phyloP scores from a whole-genome alignment of 2,329 filamentous ascomycete species.

The Fusarium nematophilum region DNA sequence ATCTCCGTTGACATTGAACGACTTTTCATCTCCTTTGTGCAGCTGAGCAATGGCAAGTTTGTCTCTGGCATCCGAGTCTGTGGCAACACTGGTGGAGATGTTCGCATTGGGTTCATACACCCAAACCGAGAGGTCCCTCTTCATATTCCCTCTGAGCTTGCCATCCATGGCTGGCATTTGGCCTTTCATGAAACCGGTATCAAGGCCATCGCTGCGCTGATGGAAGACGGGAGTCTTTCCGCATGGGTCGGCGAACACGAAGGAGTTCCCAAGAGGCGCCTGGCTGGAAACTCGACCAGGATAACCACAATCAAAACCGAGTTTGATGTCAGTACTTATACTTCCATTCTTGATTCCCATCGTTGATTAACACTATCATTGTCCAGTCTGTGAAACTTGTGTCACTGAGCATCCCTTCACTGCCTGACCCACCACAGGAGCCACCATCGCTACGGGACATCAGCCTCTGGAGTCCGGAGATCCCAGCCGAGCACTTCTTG shows the following conservation, averaged over 20 bases:
- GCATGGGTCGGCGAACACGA: conserved; percentile 7
- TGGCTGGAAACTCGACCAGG: not conserved
- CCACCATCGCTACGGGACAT: not conserved
- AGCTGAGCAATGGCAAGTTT: conserved; percentile 2
- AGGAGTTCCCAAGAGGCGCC: conserved; percentile 1
- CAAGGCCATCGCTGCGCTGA: not conserved
- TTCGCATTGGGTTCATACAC: conserved; percentile 9
- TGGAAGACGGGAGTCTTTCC: conserved; percentile 1
- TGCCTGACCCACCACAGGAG: not conserved
- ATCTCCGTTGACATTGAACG: not conserved
- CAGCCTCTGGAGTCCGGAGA: conserved; percentile 9
- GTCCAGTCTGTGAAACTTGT: not conserved
- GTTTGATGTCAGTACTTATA: conserved; percentile 11
- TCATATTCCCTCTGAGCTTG: not conserved
- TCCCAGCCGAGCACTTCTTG: not conserved
- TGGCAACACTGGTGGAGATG: not conserved
- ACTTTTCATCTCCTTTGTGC: conserved; percentile 11
- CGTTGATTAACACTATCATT: not conserved
- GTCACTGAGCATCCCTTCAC: not conserved
- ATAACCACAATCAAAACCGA: not conserved
- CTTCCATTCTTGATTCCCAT: too few species aligned
- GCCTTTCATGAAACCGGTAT: conserved; percentile 14
- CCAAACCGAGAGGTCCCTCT: conserved; percentile 2
- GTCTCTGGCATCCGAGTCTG: conserved; percentile 19
- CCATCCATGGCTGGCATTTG: conserved; percentile 2